Conservation (phyloP, 768 basidiomycete genomes). For the Harrya chromipes region DNA sequence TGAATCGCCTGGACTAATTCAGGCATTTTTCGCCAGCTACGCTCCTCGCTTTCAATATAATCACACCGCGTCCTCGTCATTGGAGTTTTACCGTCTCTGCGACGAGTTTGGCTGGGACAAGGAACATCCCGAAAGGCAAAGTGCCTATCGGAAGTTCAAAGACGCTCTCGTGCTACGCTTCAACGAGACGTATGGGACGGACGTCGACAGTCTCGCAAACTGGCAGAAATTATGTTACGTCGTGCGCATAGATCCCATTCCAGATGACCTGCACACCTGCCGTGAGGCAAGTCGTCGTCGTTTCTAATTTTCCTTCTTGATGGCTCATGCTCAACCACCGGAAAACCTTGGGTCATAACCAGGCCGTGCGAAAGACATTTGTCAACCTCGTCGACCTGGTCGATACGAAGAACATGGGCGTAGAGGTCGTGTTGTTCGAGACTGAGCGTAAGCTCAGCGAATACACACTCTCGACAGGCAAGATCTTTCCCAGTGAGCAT, state of each 20-base stretch:
- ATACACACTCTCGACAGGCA: conserved; percentile 8
- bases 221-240: conserved; percentile 13
- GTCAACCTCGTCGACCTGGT: conserved; percentile 24
- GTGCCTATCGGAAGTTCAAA: conserved; percentile 5
- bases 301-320: background rate
- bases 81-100: too few relatives aligned
- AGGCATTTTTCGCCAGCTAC: too few relatives aligned
- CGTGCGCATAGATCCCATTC: conserved; percentile 2
- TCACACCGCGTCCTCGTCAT: too few relatives aligned
- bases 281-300: conserved; percentile 8
- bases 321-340: too few relatives aligned
- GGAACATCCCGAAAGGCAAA: too few relatives aligned
- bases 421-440: background rate
- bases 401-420: conserved; percentile 4
- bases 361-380: background rate
- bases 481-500: conserved; percentile 13
- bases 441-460: conserved; percentile 10
- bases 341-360: background rate
- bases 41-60: too few relatives aligned
- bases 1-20: too few relatives aligned
- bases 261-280: conserved; percentile 2
- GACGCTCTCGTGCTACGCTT: conserved; percentile 14
- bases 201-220: background rate
- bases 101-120: too few relatives aligned
- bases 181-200: conserved; percentile 10